Percentiles rank a stretch among this genome's conserved stretches.
These are phyloP conservation scores for Microcyclospora tardicrescens DNA, from an alignment of 2,329 filamentous ascomycete species.

Conservation along the genomic window DNA sequence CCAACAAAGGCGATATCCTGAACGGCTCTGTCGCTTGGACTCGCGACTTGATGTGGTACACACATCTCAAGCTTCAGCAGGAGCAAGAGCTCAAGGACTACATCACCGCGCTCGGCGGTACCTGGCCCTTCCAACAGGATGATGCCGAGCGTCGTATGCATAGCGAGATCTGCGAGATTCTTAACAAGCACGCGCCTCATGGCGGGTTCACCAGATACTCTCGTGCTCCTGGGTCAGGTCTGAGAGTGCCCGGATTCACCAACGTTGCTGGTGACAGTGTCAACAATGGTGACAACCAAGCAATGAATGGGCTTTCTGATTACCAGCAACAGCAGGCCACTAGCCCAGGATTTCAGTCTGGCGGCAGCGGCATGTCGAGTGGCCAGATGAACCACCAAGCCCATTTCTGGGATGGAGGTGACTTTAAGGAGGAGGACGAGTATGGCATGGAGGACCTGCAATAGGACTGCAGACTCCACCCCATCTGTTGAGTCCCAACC, in stretches of 20 bases:
- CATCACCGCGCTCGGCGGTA: constrained; percentile 58
- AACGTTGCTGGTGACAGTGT: constrained; percentile 75
- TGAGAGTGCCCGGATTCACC: constrained; percentile 86
- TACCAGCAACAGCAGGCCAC: constrained; percentile 26
- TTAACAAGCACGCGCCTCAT: constrained; percentile 63
- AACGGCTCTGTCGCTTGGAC: constrained; percentile 97
- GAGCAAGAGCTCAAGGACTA: constrained; percentile 74
- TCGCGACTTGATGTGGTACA: constrained; percentile 92
- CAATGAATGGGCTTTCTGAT: constrained; percentile 13
- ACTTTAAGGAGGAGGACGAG: constrained; percentile 92
- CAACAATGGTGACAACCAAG: constrained; percentile 42
- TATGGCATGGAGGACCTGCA: constrained; percentile 61
- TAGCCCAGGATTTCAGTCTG: constrained; percentile 46
- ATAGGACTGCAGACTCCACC: constrained; percentile 6
- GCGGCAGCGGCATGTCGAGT: constrained; percentile 49
- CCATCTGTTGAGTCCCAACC: too few species aligned
- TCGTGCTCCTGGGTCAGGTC: constrained; percentile 66
- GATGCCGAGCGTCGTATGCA: constrained; percentile 96
- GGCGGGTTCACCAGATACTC: constrained; percentile 63
- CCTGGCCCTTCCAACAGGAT: constrained; percentile 61
- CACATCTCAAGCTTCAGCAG: constrained; percentile 77
- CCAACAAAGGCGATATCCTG: constrained; percentile 96
- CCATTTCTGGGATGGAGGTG: constrained; percentile 33
- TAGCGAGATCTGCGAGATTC: constrained; percentile 75
- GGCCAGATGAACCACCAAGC: constrained; percentile 37